Evolutionary conservation across 495 filamentous ascomycete species (phyloP), one percentile per base, ranked within the genome.

Genomic region (Penicillium cinerascens): DNA sequence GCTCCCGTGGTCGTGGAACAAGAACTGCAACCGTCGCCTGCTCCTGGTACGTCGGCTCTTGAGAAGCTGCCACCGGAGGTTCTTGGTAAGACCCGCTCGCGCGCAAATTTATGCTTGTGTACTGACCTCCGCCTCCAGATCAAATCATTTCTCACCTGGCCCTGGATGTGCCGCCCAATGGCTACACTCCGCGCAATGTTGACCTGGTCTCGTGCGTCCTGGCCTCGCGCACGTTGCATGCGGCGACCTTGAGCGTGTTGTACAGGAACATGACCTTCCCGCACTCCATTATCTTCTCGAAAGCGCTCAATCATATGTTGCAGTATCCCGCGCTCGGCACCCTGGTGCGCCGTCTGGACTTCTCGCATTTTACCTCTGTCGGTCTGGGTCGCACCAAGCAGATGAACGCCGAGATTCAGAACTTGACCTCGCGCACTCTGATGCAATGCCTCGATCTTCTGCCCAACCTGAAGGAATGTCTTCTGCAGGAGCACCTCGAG

Each of bases 231-330:
- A 84, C 84, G 20, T 71, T 93, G 59, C 87, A 92, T 64, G 80
- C 82, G 15, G 86, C 86, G 18, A 92, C 89, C 13, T 72, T 93
- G 25, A 80, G 79, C 41, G 88, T 88, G 39, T 80, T 95, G 36
- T 93, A 93, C 75, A 77, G 81, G 58, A 83, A 87, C 65, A 88
- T 93, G 75, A 92, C 88, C 20, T 86, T 95, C 60, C 90, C 90
- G 5, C 90, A 92, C 71, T 93, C 90, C 13, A 69, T 84, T 40
- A 89, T 92, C 65, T 95, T 92, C 71, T 85, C 83, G 59, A 95
- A 95, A 70, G 90, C 92, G 53, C 80, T 92, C 26, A 72, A 77
- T 49, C 88, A 89, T 60, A 71, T 93, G 59, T 69, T 77, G 15
- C 75, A 79, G 43, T 82, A 92, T 64, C 84, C 83, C 11, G 79